These are phyloP conservation scores for Populus ilicifolia DNA, from an alignment of 345 rosid genomes.

Conservation along the genomic window DNA sequence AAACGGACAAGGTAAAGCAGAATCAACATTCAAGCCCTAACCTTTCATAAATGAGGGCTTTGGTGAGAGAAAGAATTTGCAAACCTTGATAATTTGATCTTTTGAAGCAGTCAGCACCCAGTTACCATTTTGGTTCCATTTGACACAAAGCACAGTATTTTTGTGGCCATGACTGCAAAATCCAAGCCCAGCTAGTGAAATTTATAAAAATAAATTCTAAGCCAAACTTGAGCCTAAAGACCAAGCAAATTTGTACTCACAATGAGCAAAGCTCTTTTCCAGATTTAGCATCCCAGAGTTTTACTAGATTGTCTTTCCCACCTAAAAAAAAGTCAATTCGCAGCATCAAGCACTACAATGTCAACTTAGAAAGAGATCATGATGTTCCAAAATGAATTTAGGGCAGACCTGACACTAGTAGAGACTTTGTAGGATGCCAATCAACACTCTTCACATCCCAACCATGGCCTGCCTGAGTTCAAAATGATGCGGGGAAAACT, in stretches of 20 bases:
- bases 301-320: conserved; percentile 93
- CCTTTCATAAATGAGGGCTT: conserved; percentile 2
- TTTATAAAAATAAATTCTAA: background rate
- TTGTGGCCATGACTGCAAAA: conserved; percentile 94
- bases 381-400: conserved; percentile 7
- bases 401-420: conserved; percentile 76
- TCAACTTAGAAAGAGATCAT: conserved; percentile 3
- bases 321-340: conserved; percentile 43
- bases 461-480: conserved; percentile 99
- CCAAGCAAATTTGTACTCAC: conserved; percentile 44
- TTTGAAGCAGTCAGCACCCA: conserved; percentile 94
- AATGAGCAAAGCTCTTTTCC: conserved; percentile 90
- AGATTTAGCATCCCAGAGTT: conserved; percentile 97
- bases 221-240: conserved; percentile 2
- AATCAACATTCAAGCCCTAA: background rate
- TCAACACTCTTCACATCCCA: conserved; percentile 99
- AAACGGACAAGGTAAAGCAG: background rate
- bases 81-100: conserved; percentile 95
- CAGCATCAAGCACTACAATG: background rate
- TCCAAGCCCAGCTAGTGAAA: background rate
- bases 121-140: conserved; percentile 98
- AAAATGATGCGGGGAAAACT: conserved; percentile 37
- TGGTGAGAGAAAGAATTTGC: conserved; percentile 7
- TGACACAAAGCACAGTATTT: conserved; percentile 91
- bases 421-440: conserved; percentile 98